Conservation (phyloP, 768 basidiomycete species). For the Panaeolus cyanescens region DNA sequence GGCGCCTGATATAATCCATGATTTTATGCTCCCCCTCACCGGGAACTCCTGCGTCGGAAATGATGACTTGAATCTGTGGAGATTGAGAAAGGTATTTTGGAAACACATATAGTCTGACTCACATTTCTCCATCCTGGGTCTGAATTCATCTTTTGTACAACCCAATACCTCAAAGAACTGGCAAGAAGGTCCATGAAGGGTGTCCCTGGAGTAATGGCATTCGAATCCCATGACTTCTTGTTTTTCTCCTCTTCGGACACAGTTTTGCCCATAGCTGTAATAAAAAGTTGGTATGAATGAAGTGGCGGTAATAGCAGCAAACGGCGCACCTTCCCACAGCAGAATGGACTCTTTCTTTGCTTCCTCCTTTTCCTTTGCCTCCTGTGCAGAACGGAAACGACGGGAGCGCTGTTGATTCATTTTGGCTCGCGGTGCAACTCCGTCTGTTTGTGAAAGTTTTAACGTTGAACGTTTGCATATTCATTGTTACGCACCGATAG, state of each 20-base stretch:
- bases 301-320: not conserved
- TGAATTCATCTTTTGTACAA: constrained; percentile 90
- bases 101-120: constrained; percentile 21
- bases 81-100: constrained; percentile 5
- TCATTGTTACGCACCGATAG: constrained; percentile 69
- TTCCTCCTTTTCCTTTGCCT: constrained; percentile 92
- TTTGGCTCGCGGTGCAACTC: constrained; percentile 97
- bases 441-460: constrained; percentile 53
- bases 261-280: constrained; percentile 88
- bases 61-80: constrained; percentile 87
- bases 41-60: constrained; percentile 96
- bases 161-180: constrained; percentile 90
- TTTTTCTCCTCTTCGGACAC: constrained; percentile 80
- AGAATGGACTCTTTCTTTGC: constrained; percentile 81
- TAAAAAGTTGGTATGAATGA: constrained; percentile 4
- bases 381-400: constrained; percentile 93
- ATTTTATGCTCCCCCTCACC: constrained; percentile 99
- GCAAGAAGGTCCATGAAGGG: constrained; percentile 98
- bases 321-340: constrained; percentile 75
- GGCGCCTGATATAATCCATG: constrained; percentile 96
- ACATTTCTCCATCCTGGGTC: constrained; percentile 97
- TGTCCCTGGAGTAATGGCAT: constrained; percentile 98
- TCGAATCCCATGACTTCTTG: constrained; percentile 93
- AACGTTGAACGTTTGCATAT: not conserved
- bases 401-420: constrained; percentile 99